Percentiles rank a stretch among this genome's conserved stretches.
These are phyloP conservation scores for Fusarium denticulatum DNA, from an alignment of 2,329 filamentous ascomycete genomes.

Conservation along the genomic window DNA sequence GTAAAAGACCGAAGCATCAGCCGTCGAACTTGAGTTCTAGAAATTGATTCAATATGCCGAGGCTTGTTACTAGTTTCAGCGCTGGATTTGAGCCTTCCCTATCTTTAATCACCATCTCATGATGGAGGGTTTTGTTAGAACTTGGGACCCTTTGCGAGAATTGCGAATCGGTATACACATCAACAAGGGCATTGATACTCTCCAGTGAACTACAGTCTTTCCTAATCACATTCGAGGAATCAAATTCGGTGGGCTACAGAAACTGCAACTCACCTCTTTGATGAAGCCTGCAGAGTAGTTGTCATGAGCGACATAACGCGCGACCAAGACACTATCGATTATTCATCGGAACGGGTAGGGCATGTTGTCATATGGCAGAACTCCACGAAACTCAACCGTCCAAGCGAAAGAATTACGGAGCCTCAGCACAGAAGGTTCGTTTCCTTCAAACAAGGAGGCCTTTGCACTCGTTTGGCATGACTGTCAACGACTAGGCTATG, in stretches of 20 bases:
- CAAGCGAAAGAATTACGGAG: too few species aligned
- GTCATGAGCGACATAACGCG: neutral
- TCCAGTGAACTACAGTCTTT: too few species aligned
- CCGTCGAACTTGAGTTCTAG: neutral
- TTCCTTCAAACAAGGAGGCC: neutral
- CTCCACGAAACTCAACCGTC: neutral
- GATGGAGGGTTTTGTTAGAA: neutral
- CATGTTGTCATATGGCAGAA: neutral
- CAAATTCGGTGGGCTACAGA: neutral
- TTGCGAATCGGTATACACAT: neutral
- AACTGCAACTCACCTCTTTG: neutral
- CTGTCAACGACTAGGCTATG: neutral
- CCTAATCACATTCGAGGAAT: too few species aligned
- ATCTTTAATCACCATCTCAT: neutral
- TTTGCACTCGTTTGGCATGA: neutral
- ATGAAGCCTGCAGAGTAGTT: neutral
- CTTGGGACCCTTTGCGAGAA: neutral
- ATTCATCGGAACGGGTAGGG: neutral
- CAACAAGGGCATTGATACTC: neutral
- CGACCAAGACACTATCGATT: neutral
- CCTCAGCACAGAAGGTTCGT: neutral
- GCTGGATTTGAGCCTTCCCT: neutral
- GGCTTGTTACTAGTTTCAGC: neutral
- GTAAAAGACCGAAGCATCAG: neutral
- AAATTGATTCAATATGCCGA: neutral